Conservation (phyloP, 306 rosid species). For the Gastrolobium villosum region DNA sequence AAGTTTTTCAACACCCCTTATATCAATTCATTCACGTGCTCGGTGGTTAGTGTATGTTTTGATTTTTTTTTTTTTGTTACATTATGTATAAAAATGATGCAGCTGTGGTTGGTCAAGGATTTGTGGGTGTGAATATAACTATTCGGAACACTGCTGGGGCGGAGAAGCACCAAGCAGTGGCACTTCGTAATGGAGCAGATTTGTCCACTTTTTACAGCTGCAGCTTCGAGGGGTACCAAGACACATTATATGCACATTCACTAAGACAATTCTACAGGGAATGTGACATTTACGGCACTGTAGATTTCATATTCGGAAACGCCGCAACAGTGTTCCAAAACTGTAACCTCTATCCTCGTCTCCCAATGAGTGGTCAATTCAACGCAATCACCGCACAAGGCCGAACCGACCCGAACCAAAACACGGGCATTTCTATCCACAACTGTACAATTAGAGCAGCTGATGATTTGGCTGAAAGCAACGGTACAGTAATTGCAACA, state of each 20-base stretch:
- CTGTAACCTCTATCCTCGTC: conserved; percentile 72
- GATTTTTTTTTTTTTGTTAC: too few relatives aligned
- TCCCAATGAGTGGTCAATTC: conserved; percentile 76
- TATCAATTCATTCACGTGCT: too few relatives aligned
- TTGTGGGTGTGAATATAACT: conserved; percentile 78
- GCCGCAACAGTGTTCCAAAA: conserved; percentile 77
- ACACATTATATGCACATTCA: conserved; percentile 78
- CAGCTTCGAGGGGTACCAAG: conserved; percentile 90
- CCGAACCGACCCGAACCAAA: conserved; percentile 73
- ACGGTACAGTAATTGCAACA: conserved; percentile 37
- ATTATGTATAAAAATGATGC: conserved; percentile 9
- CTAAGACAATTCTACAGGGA: conserved; percentile 82
- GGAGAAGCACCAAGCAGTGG: conserved; percentile 81
- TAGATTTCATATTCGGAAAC: conserved; percentile 89
- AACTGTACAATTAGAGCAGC: conserved; percentile 69
- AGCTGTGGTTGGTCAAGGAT: conserved; percentile 75
- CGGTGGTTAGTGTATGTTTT: too few relatives aligned
- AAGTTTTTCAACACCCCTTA: too few relatives aligned
- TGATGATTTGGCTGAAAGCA: conserved; percentile 55
- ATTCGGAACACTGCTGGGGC: conserved; percentile 87
- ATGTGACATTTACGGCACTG: conserved; percentile 85
- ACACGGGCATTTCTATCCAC: conserved; percentile 73
- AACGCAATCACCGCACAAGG: conserved; percentile 90
- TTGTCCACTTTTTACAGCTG: conserved; percentile 78
- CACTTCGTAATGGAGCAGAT: conserved; percentile 77